These are phyloP conservation scores for Cupressus sempervirens DNA, from an alignment of 75 land plant genomes.

Conservation along the genomic window DNA sequence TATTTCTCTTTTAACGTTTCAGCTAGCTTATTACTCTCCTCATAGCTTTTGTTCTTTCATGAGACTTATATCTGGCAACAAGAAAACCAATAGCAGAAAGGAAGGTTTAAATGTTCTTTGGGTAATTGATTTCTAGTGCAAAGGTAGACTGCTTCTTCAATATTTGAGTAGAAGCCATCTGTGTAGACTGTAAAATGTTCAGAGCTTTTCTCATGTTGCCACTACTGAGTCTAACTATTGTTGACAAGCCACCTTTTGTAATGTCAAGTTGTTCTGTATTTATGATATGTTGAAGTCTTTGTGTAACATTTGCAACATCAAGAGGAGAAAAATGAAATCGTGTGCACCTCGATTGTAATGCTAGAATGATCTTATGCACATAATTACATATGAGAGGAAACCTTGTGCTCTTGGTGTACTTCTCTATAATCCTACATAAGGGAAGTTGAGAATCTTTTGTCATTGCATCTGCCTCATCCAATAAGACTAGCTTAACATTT, in stretches of 20 bases:
- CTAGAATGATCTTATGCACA: constrained; percentile 97
- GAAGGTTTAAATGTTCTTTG: no score
- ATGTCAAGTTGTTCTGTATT: constrained; percentile 79
- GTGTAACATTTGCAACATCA: constrained; percentile 60
- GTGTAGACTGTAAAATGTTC: constrained; percentile 98
- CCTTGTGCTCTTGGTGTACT: constrained; percentile 89
- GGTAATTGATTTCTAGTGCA: constrained; percentile 99
- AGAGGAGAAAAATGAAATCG: constrained; percentile 96
- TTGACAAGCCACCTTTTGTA: constrained; percentile 68
- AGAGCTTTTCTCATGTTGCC: constrained; percentile 99
- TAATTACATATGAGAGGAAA: constrained; percentile 96
- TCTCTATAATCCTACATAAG: constrained; percentile 94
- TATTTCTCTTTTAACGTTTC: no score
- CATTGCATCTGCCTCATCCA: constrained; percentile 99
- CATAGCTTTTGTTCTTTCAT: no score
- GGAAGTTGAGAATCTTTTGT: constrained; percentile 99
- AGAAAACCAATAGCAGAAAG: no score
- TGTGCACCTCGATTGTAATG: constrained; percentile 96
- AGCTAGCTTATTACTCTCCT: no score
- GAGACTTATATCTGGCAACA: no score
- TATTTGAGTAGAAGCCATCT: constrained; percentile 86
- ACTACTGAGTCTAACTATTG: constrained; percentile 80
- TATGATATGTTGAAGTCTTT: constrained; percentile 76
- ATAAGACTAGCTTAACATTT: constrained; percentile 70
- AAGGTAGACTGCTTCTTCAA: constrained; percentile 91